Evolutionary conservation across 75 land plant genomes (phyloP), one percentile per base, ranked within the genome.

Genomic region (Gnetum montanum): DNA sequence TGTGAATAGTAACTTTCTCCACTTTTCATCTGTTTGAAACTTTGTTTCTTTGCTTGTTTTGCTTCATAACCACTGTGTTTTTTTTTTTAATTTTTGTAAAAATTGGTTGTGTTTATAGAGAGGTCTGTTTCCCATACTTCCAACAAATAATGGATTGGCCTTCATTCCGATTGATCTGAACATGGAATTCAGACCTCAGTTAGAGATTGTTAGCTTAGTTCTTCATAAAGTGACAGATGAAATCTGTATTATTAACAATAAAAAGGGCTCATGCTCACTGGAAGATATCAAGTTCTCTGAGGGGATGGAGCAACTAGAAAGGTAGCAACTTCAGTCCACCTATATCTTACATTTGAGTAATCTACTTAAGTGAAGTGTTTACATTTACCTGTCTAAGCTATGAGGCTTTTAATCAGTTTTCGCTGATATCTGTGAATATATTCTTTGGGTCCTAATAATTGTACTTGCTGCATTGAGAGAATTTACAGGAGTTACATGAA

Each of bases 181-280:
- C 4, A 61, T 71, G 1, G 71, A 80, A 33, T 20, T 90, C 35
- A 54, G 60, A 30, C 62, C 63, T 22, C 99, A 95, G 70, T 34
- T 90, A 34, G 38, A 72, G 49, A 43, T 52, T n/a, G 74, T 81
- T 54, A 86, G 90, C 67, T 55, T 71, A 8, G 44, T 95, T 46
- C 88, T 95, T 37, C 88, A 86, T 24, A 95, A 90, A 76, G 93
- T 80, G 24, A 95, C 97, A 6, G 99, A 95, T 75, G 96, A 95
- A 66, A 95, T 95, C 60, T 53, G 74, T 10, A 67, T 66, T 38
- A 52, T 90, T 51, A 64, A 79, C 0, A 55, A 65, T 26, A 47
- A 18, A 15, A 44, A 34, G 20, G 56, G 59, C 47, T 46, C 27
- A 6, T 54, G 61, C 16, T 31, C 61, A 29, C 34, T 64, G 3